These are phyloP conservation scores for Aspergillus tanneri DNA, from an alignment of 2,329 filamentous ascomycete genomes.

Conservation along the genomic window DNA sequence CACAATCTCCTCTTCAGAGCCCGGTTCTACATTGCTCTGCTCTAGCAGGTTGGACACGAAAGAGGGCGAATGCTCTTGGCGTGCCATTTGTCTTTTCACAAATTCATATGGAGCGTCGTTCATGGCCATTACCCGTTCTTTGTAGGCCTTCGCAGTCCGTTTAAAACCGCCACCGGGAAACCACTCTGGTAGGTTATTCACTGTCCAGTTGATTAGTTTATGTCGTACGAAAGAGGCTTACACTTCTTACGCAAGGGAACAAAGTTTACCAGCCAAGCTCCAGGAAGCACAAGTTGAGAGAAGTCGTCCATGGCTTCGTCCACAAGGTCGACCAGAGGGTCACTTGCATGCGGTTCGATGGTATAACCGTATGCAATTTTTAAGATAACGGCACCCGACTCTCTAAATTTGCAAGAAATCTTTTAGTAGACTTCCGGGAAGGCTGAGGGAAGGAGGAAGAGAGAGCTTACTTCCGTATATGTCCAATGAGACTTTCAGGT, in stretches of 20 bases:
- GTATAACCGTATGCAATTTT: constrained; percentile 42
- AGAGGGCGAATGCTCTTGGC: constrained; percentile 34
- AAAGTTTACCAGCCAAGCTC: constrained; percentile 48
- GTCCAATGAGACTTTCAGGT: constrained; percentile 40
- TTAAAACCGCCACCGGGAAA: constrained; percentile 49
- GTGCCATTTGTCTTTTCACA: constrained; percentile 42
- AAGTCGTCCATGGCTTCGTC: constrained; percentile 43
- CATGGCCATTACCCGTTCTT: constrained; percentile 25
- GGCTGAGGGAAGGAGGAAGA: neutral
- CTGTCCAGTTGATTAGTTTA: constrained; percentile 10
- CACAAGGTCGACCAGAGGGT: constrained; percentile 44
- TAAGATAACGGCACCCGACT: constrained; percentile 41
- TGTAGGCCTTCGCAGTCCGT: constrained; percentile 37
- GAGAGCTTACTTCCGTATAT: constrained; percentile 37
- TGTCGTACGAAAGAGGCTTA: neutral
- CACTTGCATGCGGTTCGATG: constrained; percentile 21
- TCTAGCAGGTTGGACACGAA: constrained; percentile 45
- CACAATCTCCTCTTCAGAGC: constrained; percentile 30
- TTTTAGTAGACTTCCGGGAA: too few species aligned
- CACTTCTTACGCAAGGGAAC: constrained; percentile 34
- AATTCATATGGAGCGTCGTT: constrained; percentile 46
- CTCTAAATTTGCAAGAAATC: too few species aligned
- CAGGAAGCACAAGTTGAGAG: constrained; percentile 40
- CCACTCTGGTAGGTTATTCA: constrained; percentile 44
- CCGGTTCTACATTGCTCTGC: constrained; percentile 21